Conservation (phyloP, 1,139 yeast genomes). For the Wickerhamiella infanticola region DNA sequence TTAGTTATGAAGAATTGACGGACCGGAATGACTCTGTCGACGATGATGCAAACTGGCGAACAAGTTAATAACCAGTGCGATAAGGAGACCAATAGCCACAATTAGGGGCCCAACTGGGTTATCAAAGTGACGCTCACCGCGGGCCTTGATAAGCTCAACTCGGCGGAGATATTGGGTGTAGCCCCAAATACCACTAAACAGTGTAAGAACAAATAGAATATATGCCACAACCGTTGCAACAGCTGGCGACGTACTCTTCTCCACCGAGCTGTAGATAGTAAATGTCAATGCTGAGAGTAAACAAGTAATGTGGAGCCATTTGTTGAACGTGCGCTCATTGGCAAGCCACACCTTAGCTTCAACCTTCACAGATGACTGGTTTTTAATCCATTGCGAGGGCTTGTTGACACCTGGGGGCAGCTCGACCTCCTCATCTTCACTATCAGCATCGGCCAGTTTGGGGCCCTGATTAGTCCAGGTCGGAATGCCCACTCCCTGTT, state of each 20-base stretch:
- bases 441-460: constrained; percentile 43
- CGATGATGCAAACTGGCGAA: not conserved
- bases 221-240: constrained; percentile 47
- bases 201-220: constrained; percentile 60
- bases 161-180: constrained; percentile 61
- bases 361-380: constrained; percentile 81
- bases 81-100: constrained; percentile 51
- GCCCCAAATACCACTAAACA: constrained; percentile 84
- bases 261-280: constrained; percentile 65
- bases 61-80: constrained; percentile 59
- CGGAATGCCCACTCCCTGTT: constrained; percentile 15
- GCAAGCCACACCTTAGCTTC: constrained; percentile 99
- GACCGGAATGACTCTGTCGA: not conserved
- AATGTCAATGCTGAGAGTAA: constrained; percentile 77
- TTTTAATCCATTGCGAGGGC: constrained; percentile 66
- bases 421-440: constrained; percentile 76
- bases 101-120: constrained; percentile 78
- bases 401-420: constrained; percentile 81
- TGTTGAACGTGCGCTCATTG: constrained; percentile 88
- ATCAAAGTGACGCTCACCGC: constrained; percentile 80
- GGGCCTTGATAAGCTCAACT: constrained; percentile 54
- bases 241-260: constrained; percentile 33
- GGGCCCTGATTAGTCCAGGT: constrained; percentile 17
- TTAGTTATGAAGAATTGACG: not conserved
- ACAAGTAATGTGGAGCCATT: constrained; percentile 91